phyloP scores from a whole-genome alignment of 106 monocot genomes.

The Dioscorea dumetorum region DNA sequence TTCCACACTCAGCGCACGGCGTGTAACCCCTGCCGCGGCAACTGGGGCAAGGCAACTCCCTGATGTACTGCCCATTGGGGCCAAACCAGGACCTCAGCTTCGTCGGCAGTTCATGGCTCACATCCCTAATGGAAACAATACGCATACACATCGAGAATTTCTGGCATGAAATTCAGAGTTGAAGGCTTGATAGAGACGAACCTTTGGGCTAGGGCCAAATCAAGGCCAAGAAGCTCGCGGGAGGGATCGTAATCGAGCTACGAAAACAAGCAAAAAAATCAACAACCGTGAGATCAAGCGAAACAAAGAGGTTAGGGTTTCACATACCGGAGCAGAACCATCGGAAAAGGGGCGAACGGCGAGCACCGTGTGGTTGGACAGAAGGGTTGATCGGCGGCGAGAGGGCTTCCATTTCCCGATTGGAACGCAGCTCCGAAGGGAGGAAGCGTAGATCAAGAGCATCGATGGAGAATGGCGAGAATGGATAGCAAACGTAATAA shows the following conservation, averaged over 20 bases:
- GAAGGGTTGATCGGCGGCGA: too few species aligned
- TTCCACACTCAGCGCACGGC: conserved; percentile 76
- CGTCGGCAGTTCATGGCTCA: conserved; percentile 10
- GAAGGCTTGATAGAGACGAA: background rate
- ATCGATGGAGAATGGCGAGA: too few species aligned
- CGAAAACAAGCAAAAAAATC: background rate
- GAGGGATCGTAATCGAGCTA: conserved; percentile 49
- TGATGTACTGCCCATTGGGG: conserved; percentile 93
- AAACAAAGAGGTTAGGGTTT: too few species aligned
- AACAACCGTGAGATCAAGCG: too few species aligned
- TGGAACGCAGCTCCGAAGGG: too few species aligned
- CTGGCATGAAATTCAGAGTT: background rate
- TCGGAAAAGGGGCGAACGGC: too few species aligned
- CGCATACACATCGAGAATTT: background rate
- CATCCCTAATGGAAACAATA: conserved; percentile 33
- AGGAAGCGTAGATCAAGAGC: too few species aligned
- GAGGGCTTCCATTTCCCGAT: too few species aligned
- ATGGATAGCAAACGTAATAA: too few species aligned
- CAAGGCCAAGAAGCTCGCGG: conserved; percentile 40
- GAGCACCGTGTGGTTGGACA: too few species aligned
- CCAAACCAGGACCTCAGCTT: conserved; percentile 93
- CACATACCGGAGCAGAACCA: too few species aligned
- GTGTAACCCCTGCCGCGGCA: conserved; percentile 94
- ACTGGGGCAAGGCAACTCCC: conserved; percentile 91
- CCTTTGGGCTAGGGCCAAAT: conserved; percentile 38